Evolutionary conservation across 2,329 filamentous ascomycete species (phyloP), one percentile per base, ranked within the genome.

Genomic region (Tolypocladium album): DNA sequence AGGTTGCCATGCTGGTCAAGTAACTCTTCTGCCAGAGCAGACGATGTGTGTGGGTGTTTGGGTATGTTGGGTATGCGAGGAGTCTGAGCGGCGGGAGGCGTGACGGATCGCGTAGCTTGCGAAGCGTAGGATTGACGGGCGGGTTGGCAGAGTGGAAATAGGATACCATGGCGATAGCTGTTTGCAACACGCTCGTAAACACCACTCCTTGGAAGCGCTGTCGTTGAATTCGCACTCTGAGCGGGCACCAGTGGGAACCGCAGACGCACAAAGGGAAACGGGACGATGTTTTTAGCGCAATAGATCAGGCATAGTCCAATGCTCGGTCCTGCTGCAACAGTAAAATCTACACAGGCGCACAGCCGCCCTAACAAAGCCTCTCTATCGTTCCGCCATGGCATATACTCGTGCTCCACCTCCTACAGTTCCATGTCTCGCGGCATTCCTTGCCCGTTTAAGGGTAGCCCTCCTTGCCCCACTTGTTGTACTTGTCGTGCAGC

Each of bases 391-490:
- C 50, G 17, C 50, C 27, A 36, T 13, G 6, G 17, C 34, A 38
- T 22, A 15, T 31, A 53, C 31, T 22, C 50, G 7, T 31, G 36
- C 31, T 22, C 50, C 42, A 31, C 43, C 34, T 62, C 47, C 57
- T 24, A 7, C 53, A 60, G 55, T 57, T 52, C 31, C 27, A 11
- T 11, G 20, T 31, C n/a, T 56, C 58, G 20, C 31, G 13, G 20
- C 22, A 20, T 45, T 42, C 4, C 27, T 27, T 27, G 27, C 47
- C 36, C 38, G 61, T 73, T 80, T 40, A 90, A 67, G 75, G 75
- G 79, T 89, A 97, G 68, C 91, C 92, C 68, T 97, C 94, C 86
- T 97, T 97, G 77, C 94, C 94, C 86, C 90, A 97, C 84, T 99
- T 99, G 89, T 99, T 99, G 86, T 88, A 97, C 80, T 88, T 89